Conservation (phyloP, 768 basidiomycete genomes). For the Cyathus striatus region DNA sequence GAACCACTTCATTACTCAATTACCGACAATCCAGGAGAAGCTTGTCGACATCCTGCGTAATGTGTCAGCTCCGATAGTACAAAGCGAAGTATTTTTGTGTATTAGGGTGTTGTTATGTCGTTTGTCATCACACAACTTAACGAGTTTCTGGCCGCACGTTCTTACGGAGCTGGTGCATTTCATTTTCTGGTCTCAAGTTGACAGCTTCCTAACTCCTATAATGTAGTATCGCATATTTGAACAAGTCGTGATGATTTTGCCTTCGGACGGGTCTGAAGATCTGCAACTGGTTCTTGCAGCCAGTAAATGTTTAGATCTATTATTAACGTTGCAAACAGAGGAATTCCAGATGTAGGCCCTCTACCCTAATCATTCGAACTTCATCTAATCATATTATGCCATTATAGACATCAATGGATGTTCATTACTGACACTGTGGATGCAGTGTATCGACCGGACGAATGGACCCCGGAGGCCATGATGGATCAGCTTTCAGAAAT, state of each 20-base stretch:
- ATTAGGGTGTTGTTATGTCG: slow-evolving; percentile 88
- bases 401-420: slow-evolving; percentile 88
- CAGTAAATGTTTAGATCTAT: slow-evolving; percentile 89
- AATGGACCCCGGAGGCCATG: slow-evolving; percentile 81
- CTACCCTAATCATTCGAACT: not conserved
- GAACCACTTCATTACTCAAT: slow-evolving; percentile 84
- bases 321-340: slow-evolving; percentile 91
- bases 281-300: slow-evolving; percentile 81
- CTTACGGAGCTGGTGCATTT: slow-evolving; percentile 79
- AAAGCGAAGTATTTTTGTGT: slow-evolving; percentile 93
- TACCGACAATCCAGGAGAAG: slow-evolving; percentile 96
- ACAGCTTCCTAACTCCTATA: not conserved
- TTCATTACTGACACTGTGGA: slow-evolving; percentile 98
- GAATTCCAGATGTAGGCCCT: slow-evolving; percentile 89
- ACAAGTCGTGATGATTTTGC: slow-evolving; percentile 62
- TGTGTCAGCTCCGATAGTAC: slow-evolving; percentile 75
- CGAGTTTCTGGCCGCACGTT: slow-evolving; percentile 95
- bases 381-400: slow-evolving; percentile 5
- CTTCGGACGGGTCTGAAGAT: slow-evolving; percentile 81
- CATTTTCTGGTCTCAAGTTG: slow-evolving; percentile 2
- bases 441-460: slow-evolving; percentile 82
- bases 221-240: slow-evolving; percentile 86
- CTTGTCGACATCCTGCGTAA: slow-evolving; percentile 88
- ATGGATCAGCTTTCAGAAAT: slow-evolving; percentile 89
- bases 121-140: slow-evolving; percentile 84